These are phyloP conservation scores for Pseudopediastrum boryanum DNA, from an alignment of 139 green algal species.

Conservation along the genomic window DNA sequence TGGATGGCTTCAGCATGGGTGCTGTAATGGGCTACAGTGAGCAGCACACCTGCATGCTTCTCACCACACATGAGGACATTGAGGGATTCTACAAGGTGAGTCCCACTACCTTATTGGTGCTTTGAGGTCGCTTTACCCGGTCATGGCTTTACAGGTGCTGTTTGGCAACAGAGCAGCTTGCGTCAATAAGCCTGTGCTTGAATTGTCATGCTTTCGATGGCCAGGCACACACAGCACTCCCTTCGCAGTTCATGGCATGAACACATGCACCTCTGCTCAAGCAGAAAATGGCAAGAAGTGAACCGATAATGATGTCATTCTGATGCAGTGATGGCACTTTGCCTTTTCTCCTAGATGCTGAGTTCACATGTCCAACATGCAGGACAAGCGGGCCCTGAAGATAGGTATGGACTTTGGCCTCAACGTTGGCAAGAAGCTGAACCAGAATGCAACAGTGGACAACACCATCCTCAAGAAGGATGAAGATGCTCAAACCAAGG, in stretches of 20 bases:
- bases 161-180: too few species aligned
- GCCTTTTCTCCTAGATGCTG: too few species aligned
- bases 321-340: too few species aligned
- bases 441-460: slow-evolving; percentile 48
- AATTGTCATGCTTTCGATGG: too few species aligned
- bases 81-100: slow-evolving; percentile 47
- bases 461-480: slow-evolving; percentile 33
- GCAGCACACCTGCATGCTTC: slow-evolving; percentile 51
- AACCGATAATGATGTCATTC: too few species aligned
- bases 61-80: slow-evolving; percentile 55
- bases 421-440: slow-evolving; percentile 53
- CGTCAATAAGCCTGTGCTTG: too few species aligned
- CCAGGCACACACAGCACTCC: too few species aligned
- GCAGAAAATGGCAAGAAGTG: too few species aligned
- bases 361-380: slow-evolving; percentile 7
- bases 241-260: too few species aligned
- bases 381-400: slow-evolving; percentile 64
- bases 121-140: too few species aligned
- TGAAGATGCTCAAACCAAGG: slow-evolving; percentile 25
- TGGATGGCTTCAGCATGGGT: slow-evolving; percentile 61
- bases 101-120: background rate
- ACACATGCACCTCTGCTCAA: too few species aligned
- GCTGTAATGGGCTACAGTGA: slow-evolving; percentile 63
- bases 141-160: too few species aligned
- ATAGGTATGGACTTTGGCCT: slow-evolving; percentile 61